These are phyloP conservation scores for Aspergillus indologenus DNA, from an alignment of 495 filamentous ascomycete species.

Conservation along the genomic window DNA sequence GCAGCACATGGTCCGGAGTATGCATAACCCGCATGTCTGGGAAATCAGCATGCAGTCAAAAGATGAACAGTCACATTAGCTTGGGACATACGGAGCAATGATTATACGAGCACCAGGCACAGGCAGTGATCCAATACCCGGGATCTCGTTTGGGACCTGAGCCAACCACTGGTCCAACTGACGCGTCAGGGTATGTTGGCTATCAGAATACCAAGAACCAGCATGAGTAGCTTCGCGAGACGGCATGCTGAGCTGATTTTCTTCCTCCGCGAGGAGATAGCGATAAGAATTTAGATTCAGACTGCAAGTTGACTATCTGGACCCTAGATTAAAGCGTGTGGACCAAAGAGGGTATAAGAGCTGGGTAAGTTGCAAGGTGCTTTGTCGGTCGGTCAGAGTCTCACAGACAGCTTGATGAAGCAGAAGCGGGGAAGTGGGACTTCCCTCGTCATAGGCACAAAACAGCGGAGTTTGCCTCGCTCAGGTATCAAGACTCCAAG, in stretches of 20 bases:
- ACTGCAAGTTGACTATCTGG: too few relatives aligned
- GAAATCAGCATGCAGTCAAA: constrained; percentile 16
- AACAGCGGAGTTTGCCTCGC: neutral
- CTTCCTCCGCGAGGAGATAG: too few relatives aligned
- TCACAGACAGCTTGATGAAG: constrained; percentile 12
- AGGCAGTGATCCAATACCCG: constrained; percentile 59
- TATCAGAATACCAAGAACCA: constrained; percentile 82
- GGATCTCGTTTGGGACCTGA: constrained; percentile 63
- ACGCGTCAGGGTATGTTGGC: constrained; percentile 52
- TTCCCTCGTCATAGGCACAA: constrained; percentile 9
- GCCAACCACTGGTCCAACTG: constrained; percentile 80
- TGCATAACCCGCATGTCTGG: constrained; percentile 89
- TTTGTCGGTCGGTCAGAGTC: constrained; percentile 5
- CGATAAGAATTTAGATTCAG: too few relatives aligned
- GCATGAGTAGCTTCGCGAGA: constrained; percentile 67
- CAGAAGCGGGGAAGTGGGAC: constrained; percentile 28
- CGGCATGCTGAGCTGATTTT: constrained; percentile 39
- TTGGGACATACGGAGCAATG: constrained; percentile 84
- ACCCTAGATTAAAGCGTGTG: too few relatives aligned
- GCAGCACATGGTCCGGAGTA: constrained; percentile 94
- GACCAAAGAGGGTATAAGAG: neutral
- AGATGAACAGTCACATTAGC: neutral
- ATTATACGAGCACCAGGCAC: constrained; percentile 77
- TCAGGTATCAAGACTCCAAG: neutral
- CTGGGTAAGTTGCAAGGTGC: too few relatives aligned